Evolutionary conservation across 352 stramenopile genomes (phyloP), one percentile per base, ranked within the genome.

Genomic region (Phytophthora foliorum): DNA sequence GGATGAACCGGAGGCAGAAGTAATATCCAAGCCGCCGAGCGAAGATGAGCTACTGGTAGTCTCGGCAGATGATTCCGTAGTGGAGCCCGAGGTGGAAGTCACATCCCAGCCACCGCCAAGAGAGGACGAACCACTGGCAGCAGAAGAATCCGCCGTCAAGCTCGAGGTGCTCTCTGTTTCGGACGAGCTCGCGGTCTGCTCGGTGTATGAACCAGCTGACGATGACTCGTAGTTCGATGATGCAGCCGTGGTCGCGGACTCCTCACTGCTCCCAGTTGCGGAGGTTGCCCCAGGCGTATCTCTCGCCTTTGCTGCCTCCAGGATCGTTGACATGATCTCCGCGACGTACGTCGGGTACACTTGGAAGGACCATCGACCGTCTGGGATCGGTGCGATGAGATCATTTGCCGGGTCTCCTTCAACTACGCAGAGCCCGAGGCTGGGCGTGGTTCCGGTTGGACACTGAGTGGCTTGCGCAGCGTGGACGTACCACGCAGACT

Each of bases 401-500:
- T 86, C 80, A 63, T 88, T 87, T 22, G 69, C 68, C 36, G 72
- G 21, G 46, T 91, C 80, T 32, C 82, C 81, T 53, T 82, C 69
- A 10, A 82, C 77, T 22, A 86, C 57, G 42, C 85, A 93, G 1
- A 93, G 57, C 3, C 82, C 85, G 21, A 59, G 54, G 17, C 66
- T 67, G 44, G 67, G 75, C 36, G 61, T 72, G 3, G 78, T 91
- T 29, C 76, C 81, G 2, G 60, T 61, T 5, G 85, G 83, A 66
- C 85, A 93, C 41, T 68, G 60, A 22, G 60, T 78, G 17, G 72
- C 82, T 25, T 80, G 72, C 6, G 78, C 55, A 31, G 57, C 77
- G 68, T 92, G 83, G 6, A 78, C 62, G 68, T 81, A 93, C 85
- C 85, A 93, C 5, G 78, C 67, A 4, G 76, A 78, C 49, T 68